Conservation (phyloP, 495 filamentous ascomycete genomes). For the Aeminium ludgeri region DNA sequence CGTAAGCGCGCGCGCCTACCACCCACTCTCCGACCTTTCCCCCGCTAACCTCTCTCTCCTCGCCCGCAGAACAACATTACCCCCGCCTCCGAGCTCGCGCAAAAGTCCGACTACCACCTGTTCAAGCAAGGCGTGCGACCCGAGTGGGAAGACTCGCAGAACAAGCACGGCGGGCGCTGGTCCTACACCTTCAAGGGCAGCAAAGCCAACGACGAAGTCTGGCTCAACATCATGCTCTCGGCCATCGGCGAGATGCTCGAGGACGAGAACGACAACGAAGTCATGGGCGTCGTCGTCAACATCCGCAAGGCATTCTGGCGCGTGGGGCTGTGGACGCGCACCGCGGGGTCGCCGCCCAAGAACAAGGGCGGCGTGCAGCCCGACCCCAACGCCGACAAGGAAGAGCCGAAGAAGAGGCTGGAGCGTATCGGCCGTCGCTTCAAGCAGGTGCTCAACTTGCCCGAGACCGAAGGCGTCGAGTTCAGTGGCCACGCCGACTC, state of each 20-base stretch:
- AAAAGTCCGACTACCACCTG: slow-evolving; percentile 98
- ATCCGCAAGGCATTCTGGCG: slow-evolving; percentile 96
- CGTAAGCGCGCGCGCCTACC: slow-evolving; percentile 39
- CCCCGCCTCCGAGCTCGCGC: slow-evolving; percentile 78
- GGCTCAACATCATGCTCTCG: slow-evolving; percentile 90
- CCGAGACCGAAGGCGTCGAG: slow-evolving; percentile 59
- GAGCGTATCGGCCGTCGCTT: slow-evolving; percentile 70
- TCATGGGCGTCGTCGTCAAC: slow-evolving; percentile 99
- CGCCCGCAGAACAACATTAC: slow-evolving; percentile 83
- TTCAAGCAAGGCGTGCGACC: slow-evolving; percentile 96
- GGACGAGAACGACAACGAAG: slow-evolving; percentile 73
- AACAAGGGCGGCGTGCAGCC: slow-evolving; percentile 43
- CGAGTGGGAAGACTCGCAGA: slow-evolving; percentile 95
- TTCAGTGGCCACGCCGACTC: slow-evolving; percentile 94
- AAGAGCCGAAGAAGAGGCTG: slow-evolving; percentile 71
- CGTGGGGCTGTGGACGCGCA: slow-evolving; percentile 83
- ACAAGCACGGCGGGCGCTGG: slow-evolving; percentile 99
- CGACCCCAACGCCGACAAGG: slow-evolving; percentile 22
- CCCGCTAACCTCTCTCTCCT: neutral
- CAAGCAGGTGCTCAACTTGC: slow-evolving; percentile 73
- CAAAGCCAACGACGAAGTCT: slow-evolving; percentile 82
- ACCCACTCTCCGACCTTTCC: neutral
- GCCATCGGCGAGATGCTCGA: slow-evolving; percentile 98
- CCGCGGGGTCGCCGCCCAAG: slow-evolving; percentile 63
- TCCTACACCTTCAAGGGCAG: slow-evolving; percentile 94